A percentile compares a stretch with the other conserved stretches of the same genome.
Conservation (phyloP, 164 flowering plant genomes). For the grape (Vitis vinifera) region DNA sequence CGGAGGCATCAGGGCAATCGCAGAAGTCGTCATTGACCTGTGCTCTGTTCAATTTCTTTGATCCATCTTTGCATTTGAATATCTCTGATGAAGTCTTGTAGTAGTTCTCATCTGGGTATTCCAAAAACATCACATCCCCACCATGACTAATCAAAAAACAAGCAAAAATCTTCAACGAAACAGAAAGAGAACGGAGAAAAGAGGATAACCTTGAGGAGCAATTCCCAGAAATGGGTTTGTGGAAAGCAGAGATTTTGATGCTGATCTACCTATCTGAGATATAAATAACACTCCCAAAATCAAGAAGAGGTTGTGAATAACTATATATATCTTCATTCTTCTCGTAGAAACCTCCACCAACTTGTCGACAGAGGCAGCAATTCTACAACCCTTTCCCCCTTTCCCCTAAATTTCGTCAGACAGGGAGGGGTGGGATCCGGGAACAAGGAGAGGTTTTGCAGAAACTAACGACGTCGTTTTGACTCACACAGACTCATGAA, state of each 20-base stretch:
- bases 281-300: background rate
- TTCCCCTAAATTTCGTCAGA: no score
- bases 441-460: no score
- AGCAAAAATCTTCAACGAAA: background rate
- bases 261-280: slow-evolving; percentile 26
- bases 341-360: no score
- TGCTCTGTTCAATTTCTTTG: slow-evolving; percentile 57
- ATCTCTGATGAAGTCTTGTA: slow-evolving; percentile 47
- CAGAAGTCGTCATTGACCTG: slow-evolving; percentile 90
- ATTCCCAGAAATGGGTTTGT: slow-evolving; percentile 48
- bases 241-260: slow-evolving; percentile 25
- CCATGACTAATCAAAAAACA: background rate
- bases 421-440: no score
- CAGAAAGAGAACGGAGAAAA: background rate
- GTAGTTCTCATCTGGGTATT: slow-evolving; percentile 55
- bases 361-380: no score
- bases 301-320: background rate
- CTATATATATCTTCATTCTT: no score
- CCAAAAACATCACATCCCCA: background rate
- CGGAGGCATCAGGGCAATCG: slow-evolving; percentile 88
- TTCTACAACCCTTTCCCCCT: no score
- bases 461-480: no score
- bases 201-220: slow-evolving; percentile 51
- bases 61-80: slow-evolving; percentile 82
- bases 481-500: no score